Evolutionary conservation across 2,329 filamentous ascomycete species (phyloP).

Genomic region (Colletotrichum lupini): DNA sequence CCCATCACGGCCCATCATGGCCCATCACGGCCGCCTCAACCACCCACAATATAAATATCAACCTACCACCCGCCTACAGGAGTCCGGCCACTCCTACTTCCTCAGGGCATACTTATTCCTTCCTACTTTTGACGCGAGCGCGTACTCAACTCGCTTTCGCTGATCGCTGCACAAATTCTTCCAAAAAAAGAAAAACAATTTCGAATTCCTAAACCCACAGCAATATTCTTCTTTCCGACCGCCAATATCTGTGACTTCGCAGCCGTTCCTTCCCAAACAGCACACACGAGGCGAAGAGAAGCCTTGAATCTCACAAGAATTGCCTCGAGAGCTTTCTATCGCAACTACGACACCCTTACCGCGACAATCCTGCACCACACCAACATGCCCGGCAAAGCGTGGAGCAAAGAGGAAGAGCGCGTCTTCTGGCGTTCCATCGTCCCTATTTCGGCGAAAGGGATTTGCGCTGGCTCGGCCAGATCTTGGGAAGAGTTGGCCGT

Average conservation of each 20-base stretch:
- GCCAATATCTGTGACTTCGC: not conserved
- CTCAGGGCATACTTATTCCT: not conserved
- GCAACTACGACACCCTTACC: not conserved
- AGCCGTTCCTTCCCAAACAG: not conserved
- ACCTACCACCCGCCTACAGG: not conserved
- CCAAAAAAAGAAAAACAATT: not conserved
- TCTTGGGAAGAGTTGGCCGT: constrained; percentile 51
- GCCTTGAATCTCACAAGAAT: not conserved
- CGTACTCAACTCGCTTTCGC: not conserved
- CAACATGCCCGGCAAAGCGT: constrained; percentile 62
- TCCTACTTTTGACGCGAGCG: not conserved
- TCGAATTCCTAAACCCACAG: not conserved
- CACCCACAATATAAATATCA: not conserved
- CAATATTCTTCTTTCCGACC: not conserved
- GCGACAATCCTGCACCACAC: not conserved
- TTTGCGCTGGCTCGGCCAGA: constrained; percentile 40
- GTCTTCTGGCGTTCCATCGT: constrained; percentile 59
- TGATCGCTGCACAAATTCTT: not conserved
- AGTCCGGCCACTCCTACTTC: not conserved
- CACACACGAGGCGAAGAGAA: not conserved
- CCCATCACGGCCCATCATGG: too few species aligned
- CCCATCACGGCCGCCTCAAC: not conserved
- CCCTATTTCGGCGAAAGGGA: constrained; percentile 48
- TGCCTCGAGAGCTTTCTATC: not conserved
- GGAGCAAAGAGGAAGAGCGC: constrained; percentile 59